phyloP scores from a whole-genome alignment of 176 grass and related monocot species.

The Oryza glumipatula region DNA sequence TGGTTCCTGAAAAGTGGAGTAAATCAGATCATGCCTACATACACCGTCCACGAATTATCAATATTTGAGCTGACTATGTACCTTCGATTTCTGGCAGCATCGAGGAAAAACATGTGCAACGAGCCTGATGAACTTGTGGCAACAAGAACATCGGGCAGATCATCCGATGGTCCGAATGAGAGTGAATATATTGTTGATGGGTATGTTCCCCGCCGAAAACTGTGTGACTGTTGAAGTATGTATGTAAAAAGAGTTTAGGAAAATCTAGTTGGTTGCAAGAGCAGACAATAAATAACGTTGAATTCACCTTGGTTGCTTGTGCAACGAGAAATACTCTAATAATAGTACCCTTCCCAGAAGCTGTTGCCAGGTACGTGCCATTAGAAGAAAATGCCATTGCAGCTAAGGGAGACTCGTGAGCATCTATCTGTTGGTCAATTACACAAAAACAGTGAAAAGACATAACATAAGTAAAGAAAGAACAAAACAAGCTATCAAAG shows the following conservation, averaged over 20 bases:
- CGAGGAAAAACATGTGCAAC: slow-evolving; percentile 92
- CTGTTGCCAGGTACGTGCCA: slow-evolving; percentile 86
- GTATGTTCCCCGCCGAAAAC: slow-evolving; percentile 90
- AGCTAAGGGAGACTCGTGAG: slow-evolving; percentile 77
- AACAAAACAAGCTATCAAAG: background rate
- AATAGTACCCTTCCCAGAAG: slow-evolving; percentile 94
- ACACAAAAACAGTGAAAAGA: slow-evolving; percentile 16
- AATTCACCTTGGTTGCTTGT: slow-evolving; percentile 79
- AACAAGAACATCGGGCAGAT: slow-evolving; percentile 74
- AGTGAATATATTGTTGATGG: slow-evolving; percentile 89
- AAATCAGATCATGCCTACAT: slow-evolving; percentile 12
- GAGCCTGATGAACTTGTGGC: slow-evolving; percentile 97
- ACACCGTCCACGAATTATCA: slow-evolving; percentile 10
- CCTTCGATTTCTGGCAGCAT: slow-evolving; percentile 74
- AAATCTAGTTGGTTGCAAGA: slow-evolving; percentile 1
- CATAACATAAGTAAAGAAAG: background rate
- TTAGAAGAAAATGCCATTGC: slow-evolving; percentile 81
- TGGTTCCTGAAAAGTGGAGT: slow-evolving; percentile 62
- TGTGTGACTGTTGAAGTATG: slow-evolving; percentile 69
- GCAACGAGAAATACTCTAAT: slow-evolving; percentile 86
- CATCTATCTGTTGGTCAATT: slow-evolving; percentile 79
- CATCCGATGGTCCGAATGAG: slow-evolving; percentile 70
- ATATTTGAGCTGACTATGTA: slow-evolving; percentile 32
- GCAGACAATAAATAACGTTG: background rate
- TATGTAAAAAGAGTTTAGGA: slow-evolving; percentile 32